Conservation (phyloP, 441 rosid species). For the Bocquillonia castaneifolia region DNA sequence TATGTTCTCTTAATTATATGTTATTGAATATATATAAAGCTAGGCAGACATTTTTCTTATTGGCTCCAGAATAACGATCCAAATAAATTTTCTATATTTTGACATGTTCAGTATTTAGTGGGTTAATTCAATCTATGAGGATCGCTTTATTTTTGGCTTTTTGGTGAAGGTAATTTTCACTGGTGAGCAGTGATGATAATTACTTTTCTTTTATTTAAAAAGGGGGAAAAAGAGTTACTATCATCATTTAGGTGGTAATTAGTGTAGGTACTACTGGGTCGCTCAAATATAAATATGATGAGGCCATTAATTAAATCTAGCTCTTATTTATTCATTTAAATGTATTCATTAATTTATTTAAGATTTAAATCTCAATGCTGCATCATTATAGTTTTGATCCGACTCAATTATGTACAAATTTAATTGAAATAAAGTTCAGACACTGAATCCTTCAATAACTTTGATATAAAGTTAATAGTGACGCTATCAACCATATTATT, state of each 20-base stretch:
- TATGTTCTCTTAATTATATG: neutral
- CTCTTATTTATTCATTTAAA: no score
- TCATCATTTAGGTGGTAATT: neutral
- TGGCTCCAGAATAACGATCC: neutral
- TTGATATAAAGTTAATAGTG: neutral
- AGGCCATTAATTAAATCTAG: no score
- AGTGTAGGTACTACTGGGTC: no score
- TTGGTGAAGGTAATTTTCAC: slow-evolving; percentile 8
- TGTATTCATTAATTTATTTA: no score
- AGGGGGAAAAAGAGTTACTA: neutral
- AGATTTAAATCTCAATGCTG: no score
- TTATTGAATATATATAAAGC: neutral
- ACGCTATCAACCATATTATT: neutral
- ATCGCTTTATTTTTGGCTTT: neutral
- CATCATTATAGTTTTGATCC: neutral
- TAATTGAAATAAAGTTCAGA: neutral
- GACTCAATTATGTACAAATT: neutral
- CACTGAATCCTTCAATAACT: neutral
- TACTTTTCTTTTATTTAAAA: neutral
- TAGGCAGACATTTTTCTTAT: neutral
- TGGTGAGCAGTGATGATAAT: neutral
- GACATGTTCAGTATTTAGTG: no score
- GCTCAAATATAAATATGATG: no score
- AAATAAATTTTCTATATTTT: no score
- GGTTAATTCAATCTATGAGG: neutral